phyloP scores from a whole-genome alignment of 805 yeast species.

The Diddensiella transvaalensis region DNA sequence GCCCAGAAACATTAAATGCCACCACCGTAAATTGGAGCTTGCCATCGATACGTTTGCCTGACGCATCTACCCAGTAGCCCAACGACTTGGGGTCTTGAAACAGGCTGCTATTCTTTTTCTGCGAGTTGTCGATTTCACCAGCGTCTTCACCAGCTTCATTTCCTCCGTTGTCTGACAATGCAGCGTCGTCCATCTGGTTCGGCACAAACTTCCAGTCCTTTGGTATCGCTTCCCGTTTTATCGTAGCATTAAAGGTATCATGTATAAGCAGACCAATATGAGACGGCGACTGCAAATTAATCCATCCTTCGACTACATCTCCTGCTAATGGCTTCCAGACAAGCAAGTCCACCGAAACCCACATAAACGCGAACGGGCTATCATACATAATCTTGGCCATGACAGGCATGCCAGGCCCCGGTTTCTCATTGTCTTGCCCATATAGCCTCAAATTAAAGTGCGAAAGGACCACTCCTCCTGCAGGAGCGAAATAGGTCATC shows the following conservation, averaged over 20 bases:
- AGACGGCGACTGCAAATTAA: slow-evolving; percentile 89
- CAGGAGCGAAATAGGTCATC: slow-evolving; percentile 71
- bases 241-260: slow-evolving; percentile 93
- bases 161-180: slow-evolving; percentile 20
- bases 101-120: slow-evolving; percentile 12
- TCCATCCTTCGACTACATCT: slow-evolving; percentile 79
- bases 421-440: slow-evolving; percentile 35
- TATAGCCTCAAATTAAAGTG: slow-evolving; percentile 62
- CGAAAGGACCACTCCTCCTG: slow-evolving; percentile 80
- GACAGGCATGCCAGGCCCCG: slow-evolving; percentile 34
- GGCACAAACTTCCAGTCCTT: slow-evolving; percentile 80
- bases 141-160: slow-evolving; percentile 15
- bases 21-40: slow-evolving; percentile 73
- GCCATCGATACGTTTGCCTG: slow-evolving; percentile 75
- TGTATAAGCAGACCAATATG: slow-evolving; percentile 88
- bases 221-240: slow-evolving; percentile 84
- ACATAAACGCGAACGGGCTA: slow-evolving; percentile 82
- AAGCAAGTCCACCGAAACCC: slow-evolving; percentile 79
- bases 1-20: slow-evolving; percentile 63
- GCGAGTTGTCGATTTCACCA: slow-evolving; percentile 6
- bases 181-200: slow-evolving; percentile 59
- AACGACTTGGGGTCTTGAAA: slow-evolving; percentile 46
- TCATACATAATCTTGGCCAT: slow-evolving; percentile 70
- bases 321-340: slow-evolving; percentile 92
- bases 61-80: slow-evolving; percentile 85